Conservation (phyloP, 1,284 basidiomycete genomes). For the Fistulina hepatica region DNA sequence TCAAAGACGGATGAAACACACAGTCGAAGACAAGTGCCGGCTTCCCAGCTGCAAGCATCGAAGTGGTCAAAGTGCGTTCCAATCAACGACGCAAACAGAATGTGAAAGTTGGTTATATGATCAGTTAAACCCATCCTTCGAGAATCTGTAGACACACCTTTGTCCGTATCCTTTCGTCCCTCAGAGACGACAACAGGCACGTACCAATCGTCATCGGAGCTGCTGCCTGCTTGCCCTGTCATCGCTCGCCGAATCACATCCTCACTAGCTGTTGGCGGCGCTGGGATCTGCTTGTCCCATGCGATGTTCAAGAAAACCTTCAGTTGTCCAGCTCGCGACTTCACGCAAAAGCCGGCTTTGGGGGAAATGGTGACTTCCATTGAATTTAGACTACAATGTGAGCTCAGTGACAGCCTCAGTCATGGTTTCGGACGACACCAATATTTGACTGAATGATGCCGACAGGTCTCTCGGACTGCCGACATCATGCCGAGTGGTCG, state of each 20-base stretch:
- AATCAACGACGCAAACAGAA: constrained; percentile 3
- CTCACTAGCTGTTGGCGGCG: constrained; percentile 48
- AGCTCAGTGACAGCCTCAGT: too few species aligned
- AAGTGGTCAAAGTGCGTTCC: constrained; percentile 3
- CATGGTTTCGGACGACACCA: too few species aligned
- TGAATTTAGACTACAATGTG: too few species aligned
- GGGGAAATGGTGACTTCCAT: too few species aligned
- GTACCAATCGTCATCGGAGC: constrained; percentile 40
- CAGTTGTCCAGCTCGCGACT: too few species aligned
- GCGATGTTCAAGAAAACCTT: constrained; percentile 68
- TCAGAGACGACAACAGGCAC: constrained; percentile 66
- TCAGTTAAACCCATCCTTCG: not conserved
- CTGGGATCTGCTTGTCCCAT: constrained; percentile 54
- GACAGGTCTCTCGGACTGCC: too few species aligned
- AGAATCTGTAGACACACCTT: constrained; percentile 33
- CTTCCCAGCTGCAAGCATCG: constrained; percentile 43
- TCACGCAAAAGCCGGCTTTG: too few species aligned
- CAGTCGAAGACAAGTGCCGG: constrained; percentile 60
- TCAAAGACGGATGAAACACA: constrained; percentile 48
- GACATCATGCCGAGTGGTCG: too few species aligned
- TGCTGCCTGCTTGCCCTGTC: constrained; percentile 36
- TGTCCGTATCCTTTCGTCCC: constrained; percentile 50
- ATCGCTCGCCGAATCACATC: constrained; percentile 47
- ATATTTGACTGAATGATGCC: too few species aligned
- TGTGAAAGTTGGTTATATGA: not conserved